Conservation (phyloP, 2,329 filamentous ascomycete genomes). For the Cordyceps pruinosa region DNA sequence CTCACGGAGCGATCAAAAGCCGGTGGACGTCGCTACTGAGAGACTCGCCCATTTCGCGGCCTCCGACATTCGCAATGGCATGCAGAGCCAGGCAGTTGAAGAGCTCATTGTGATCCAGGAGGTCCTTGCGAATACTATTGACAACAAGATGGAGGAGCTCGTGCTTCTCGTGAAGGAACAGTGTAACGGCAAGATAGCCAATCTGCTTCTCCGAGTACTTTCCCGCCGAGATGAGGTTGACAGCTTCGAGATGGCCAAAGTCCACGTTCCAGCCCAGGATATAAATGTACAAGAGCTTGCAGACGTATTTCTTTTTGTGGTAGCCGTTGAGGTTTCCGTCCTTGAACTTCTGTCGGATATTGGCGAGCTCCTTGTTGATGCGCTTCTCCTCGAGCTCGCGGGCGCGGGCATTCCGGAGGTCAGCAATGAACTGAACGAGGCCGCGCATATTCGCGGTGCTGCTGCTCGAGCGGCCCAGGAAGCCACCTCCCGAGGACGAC, state of each 20-base stretch:
- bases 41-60: slow-evolving; percentile 94
- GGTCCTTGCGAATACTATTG: slow-evolving; percentile 95
- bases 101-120: slow-evolving; percentile 90
- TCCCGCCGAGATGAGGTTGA: slow-evolving; percentile 91
- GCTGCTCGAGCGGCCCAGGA: slow-evolving; percentile 58
- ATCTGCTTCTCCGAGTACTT: slow-evolving; percentile 99
- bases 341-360: slow-evolving; percentile 98
- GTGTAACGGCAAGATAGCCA: slow-evolving; percentile 91
- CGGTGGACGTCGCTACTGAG: slow-evolving; percentile 87
- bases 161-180: slow-evolving; percentile 95
- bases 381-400: slow-evolving; percentile 96
- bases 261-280: slow-evolving; percentile 99
- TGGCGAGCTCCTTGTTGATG: slow-evolving; percentile 98
- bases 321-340: slow-evolving; percentile 90
- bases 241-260: slow-evolving; percentile 95
- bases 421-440: slow-evolving; percentile 96
- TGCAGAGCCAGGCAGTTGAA: slow-evolving; percentile 96
- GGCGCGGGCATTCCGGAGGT: slow-evolving; percentile 88
- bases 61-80: slow-evolving; percentile 95
- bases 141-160: slow-evolving; percentile 93
- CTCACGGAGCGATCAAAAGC: slow-evolving; percentile 87
- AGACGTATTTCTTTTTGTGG: slow-evolving; percentile 99
- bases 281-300: slow-evolving; percentile 99
- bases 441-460: slow-evolving; percentile 68
- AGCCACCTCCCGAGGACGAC: slow-evolving; percentile 52